phyloP scores from a whole-genome alignment of 2,329 filamentous ascomycete species.

The Cordyceps militaris region DNA sequence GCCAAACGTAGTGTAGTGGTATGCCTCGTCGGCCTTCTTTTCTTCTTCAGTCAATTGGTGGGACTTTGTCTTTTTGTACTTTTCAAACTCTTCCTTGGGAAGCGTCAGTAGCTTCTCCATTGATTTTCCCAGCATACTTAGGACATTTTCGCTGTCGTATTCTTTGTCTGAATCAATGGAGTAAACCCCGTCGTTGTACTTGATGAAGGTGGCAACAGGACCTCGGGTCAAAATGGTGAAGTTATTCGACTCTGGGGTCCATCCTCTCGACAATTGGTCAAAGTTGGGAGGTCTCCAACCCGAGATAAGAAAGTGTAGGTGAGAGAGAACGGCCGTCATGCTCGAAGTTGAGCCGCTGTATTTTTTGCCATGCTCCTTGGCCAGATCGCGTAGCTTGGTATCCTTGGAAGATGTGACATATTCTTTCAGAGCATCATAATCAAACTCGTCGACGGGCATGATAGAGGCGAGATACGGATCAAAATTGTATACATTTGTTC shows the following conservation, averaged over 20 bases:
- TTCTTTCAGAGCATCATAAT: conserved; percentile 76
- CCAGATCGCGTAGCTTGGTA: conserved; percentile 59
- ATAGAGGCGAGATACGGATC: conserved; percentile 89
- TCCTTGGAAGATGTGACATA: conserved; percentile 94
- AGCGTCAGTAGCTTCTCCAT: conserved; percentile 93
- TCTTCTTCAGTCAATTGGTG: conserved; percentile 66
- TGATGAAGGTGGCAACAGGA: conserved; percentile 74
- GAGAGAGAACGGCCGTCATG: conserved; percentile 80
- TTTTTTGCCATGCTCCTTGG: conserved; percentile 59
- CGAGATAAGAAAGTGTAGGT: conserved; percentile 90
- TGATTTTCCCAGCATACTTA: conserved; percentile 88
- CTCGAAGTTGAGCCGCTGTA: conserved; percentile 96
- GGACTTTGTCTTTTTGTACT: conserved; percentile 64
- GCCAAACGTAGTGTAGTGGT: conserved; percentile 78
- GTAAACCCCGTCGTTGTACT: conserved; percentile 77
- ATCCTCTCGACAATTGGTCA: conserved; percentile 58
- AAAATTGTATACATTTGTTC: conserved; percentile 89
- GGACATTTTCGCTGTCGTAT: conserved; percentile 73
- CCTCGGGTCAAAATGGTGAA: conserved; percentile 68
- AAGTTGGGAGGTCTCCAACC: conserved; percentile 69
- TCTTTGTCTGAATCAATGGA: conserved; percentile 96
- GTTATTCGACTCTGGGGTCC: conserved; percentile 51
- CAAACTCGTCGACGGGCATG: conserved; percentile 89
- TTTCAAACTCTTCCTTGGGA: conserved; percentile 75
- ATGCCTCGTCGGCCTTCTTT: conserved; percentile 66